These are phyloP conservation scores for Zasmidium citrigriseum DNA, from an alignment of 2,329 filamentous ascomycete genomes.

Conservation along the genomic window DNA sequence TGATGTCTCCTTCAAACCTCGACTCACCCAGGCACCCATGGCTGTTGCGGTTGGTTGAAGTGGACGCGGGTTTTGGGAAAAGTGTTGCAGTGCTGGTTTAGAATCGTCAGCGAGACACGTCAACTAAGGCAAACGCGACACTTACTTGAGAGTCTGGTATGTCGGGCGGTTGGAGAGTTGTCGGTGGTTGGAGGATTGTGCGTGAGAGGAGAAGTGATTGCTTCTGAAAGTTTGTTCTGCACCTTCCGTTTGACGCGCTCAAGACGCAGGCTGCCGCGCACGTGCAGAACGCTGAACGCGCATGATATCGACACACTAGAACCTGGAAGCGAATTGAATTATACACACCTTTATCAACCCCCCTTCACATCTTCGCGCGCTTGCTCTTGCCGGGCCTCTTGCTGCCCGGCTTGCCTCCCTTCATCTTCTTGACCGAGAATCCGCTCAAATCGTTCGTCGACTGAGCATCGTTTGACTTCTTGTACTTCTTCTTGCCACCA, in stretches of 20 bases:
- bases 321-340: not conserved
- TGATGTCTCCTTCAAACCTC: no score
- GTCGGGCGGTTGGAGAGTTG: not conserved
- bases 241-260: not conserved
- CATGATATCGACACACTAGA: not conserved
- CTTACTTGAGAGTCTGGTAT: no score
- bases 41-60: not conserved
- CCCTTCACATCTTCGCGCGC: constrained; percentile 30
- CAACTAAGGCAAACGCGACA: no score
- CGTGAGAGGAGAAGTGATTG: not conserved
- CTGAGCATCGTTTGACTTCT: constrained; percentile 85
- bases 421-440: constrained; percentile 86
- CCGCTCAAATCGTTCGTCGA: constrained; percentile 78
- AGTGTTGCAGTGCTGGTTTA: no score
- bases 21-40: constrained; percentile 2
- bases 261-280: not conserved
- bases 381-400: constrained; percentile 44
- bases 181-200: not conserved
- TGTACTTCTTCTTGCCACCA: constrained; percentile 89
- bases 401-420: constrained; percentile 47
- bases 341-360: not conserved
- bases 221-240: not conserved
- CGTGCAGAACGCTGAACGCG: not conserved
- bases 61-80: not conserved
- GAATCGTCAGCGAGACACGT: no score